Percentiles rank a stretch among this genome's conserved stretches.
phyloP scores from a whole-genome alignment of 805 yeast genomes.

The Yamadazyma tumulicola region DNA sequence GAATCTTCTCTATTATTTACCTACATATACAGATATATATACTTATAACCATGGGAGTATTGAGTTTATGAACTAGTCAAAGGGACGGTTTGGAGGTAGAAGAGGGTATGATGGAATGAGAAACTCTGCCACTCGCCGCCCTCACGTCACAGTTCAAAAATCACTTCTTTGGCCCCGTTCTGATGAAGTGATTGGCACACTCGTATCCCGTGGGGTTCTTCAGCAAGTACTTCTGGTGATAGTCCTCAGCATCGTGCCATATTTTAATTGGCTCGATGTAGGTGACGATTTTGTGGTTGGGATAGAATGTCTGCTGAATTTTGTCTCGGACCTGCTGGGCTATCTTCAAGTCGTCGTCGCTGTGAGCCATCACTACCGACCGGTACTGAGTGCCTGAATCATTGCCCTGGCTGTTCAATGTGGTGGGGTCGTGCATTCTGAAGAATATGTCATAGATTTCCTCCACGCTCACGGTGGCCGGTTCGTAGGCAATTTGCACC shows the following conservation, averaged over 20 bases:
- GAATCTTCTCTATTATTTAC: too few relatives aligned
- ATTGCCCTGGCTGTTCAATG: conserved; percentile 77
- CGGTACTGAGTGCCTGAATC: conserved; percentile 90
- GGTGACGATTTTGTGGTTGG: conserved; percentile 66
- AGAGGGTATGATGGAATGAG: too few relatives aligned
- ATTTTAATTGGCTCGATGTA: conserved; percentile 59
- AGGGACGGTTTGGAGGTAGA: too few relatives aligned
- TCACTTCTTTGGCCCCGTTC: conserved; percentile 56
- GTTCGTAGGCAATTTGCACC: conserved; percentile 79
- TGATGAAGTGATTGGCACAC: conserved; percentile 83
- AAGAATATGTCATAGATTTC: conserved; percentile 81
- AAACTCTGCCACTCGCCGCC: too few relatives aligned
- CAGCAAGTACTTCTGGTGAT: conserved; percentile 79
- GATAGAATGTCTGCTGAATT: conserved; percentile 73
- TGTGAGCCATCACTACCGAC: conserved; percentile 70
- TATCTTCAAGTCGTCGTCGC: conserved; percentile 43
- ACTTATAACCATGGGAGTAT: too few relatives aligned
- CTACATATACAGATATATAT: too few relatives aligned
- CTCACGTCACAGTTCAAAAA: too few relatives aligned
- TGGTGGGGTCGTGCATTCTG: conserved; percentile 93
- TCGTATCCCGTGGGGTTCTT: conserved; percentile 85
- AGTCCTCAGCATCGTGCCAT: conserved; percentile 94
- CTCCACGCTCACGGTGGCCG: conserved; percentile 51
- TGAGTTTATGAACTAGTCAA: too few relatives aligned
- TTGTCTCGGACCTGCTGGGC: conserved; percentile 47